Base-by-base conservation (phyloP, 1,139 yeast species). In the Yamadazyma aaseri region DNA sequence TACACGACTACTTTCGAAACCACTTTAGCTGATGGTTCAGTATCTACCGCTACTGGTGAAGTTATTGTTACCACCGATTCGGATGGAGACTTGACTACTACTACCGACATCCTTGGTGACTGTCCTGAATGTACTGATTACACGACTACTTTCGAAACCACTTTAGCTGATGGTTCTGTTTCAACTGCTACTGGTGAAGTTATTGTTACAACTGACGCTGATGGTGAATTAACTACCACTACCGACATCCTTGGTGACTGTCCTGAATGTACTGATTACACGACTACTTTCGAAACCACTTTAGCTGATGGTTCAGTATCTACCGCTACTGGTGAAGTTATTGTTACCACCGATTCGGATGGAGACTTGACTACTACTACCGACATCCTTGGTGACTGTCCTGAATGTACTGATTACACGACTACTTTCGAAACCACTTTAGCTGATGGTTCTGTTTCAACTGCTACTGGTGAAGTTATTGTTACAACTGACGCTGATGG, bases 71-170 rank as follows among this genome's bases (percentile, higher is more conserved):
- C 45, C 16, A 29, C 28, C 10, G 22, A 25, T 12, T 42, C 42
- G 32, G 41, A 50, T 15, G 45, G 40, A 13, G 43, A 40, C 43
- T 39, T 50, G n/a, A 49, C 50, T n/a, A 48, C 52, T 3, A 35
- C 38, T 33, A 32, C 44, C 6, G 34, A 43, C 11, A 29, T 33
- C 17, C 13, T 39, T 26, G 38, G 32, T 20, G 41, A 33, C 30
- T 38, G 5, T 31, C 37, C 7, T 32, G 20, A 27, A 8, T 35
- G 36, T 17, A 41, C 45, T 9, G 32, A 28, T 12, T 40, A 39
- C 33, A 36, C 39, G 7, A 40, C 44, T 15, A 34, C 40, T 4
- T 32, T 36, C 27, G 22, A 36, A 15, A 39, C 41, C 10, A 41
- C 45, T n/a, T 18, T 27, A 17, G 13, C 36, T 3, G 42, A 38